A percentile compares a stretch with the other conserved stretches of the same genome.
Evolutionary conservation across 208 protist species (phyloP).

Genomic region (Crithidia fasciculata): DNA sequence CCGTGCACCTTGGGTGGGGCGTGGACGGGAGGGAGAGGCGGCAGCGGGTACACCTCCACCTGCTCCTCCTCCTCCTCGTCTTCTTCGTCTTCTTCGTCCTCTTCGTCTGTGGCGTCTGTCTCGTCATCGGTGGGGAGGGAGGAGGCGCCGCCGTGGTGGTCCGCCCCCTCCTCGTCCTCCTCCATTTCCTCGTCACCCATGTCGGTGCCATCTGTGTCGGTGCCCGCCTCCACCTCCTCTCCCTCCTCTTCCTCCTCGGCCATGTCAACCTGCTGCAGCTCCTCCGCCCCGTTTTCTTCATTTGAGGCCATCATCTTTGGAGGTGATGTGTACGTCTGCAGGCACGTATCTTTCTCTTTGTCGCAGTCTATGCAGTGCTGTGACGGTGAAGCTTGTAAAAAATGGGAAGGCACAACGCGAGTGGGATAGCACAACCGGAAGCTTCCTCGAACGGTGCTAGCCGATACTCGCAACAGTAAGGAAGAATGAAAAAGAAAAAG

Average conservation of each 20-base stretch:
- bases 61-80: constrained; percentile 47
- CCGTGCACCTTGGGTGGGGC: constrained; percentile 55
- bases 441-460: too few species aligned
- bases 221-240: constrained; percentile 10
- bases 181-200: constrained; percentile 17
- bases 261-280: neutral
- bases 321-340: too few species aligned
- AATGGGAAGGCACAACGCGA: too few species aligned
- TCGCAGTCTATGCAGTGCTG: too few species aligned
- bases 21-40: constrained; percentile 61
- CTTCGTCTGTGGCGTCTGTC: constrained; percentile 18
- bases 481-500: too few species aligned
- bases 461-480: too few species aligned
- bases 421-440: too few species aligned
- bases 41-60: constrained; percentile 40
- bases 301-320: too few species aligned
- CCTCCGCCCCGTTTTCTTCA: too few species aligned
- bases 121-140: constrained; percentile 23
- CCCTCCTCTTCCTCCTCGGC: constrained; percentile 2
- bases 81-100: constrained; percentile 35
- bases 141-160: constrained; percentile 9
- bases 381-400: too few species aligned
- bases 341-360: too few species aligned
- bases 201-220: constrained; percentile 3
- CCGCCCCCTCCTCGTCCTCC: constrained; percentile 8